Conservation (phyloP, 2,329 filamentous ascomycete genomes). For the Epichloe glyceriae region DNA sequence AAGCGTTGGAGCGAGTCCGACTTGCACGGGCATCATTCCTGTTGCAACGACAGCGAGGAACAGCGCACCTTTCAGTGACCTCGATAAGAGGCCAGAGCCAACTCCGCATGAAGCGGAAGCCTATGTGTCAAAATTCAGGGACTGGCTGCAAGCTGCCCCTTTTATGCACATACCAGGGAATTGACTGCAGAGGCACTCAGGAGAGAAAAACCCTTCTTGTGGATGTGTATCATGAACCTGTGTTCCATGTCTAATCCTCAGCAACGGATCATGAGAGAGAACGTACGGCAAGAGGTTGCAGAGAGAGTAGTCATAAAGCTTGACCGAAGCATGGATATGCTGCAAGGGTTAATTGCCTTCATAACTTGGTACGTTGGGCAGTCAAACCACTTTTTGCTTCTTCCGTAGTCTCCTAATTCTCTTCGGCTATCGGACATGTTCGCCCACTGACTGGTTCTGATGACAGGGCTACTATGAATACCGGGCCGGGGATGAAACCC, state of each 20-base stretch:
- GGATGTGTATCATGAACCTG: constrained; percentile 34
- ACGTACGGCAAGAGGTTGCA: constrained; percentile 30
- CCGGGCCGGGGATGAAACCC: constrained; percentile 24
- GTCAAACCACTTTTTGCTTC: no score
- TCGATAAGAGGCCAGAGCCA: constrained; percentile 15
- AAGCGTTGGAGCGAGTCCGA: not conserved
- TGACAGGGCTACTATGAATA: constrained; percentile 26
- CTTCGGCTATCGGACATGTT: no score
- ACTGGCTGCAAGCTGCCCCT: constrained; percentile 29
- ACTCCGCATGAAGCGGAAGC: constrained; percentile 25
- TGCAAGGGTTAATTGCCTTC: constrained; percentile 33
- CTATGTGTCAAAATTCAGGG: constrained; percentile 28
- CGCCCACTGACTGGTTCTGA: not conserved
- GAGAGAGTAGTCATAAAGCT: constrained; percentile 32
- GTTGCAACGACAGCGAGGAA: not conserved
- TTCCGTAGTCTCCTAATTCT: no score
- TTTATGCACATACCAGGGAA: constrained; percentile 27
- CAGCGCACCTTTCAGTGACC: constrained; percentile 6
- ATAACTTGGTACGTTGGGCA: constrained; percentile 1
- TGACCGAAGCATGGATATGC: constrained; percentile 38
- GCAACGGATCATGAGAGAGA: constrained; percentile 26
- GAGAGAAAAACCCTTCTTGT: constrained; percentile 32
- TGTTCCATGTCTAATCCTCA: constrained; percentile 28
- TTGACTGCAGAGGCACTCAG: constrained; percentile 26
- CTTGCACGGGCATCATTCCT: not conserved